These are phyloP conservation scores for Microdochium nivale DNA, from an alignment of 2,329 filamentous ascomycete genomes.

Conservation along the genomic window DNA sequence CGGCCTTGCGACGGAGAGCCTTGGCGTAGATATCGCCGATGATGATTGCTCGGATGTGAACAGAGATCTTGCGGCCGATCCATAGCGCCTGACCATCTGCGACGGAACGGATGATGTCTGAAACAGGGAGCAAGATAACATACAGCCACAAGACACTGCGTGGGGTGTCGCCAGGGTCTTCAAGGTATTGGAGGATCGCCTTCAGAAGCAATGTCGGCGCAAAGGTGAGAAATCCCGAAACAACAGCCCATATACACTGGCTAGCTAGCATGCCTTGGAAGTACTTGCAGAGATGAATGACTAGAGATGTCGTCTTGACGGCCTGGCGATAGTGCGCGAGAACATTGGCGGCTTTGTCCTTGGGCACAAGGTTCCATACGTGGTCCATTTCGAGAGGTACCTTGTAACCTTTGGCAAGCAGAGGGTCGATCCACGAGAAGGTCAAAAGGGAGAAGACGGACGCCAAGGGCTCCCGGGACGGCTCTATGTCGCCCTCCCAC, in stretches of 20 bases:
- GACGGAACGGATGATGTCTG: constrained; percentile 73
- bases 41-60: constrained; percentile 86
- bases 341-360: constrained; percentile 77
- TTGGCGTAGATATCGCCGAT: constrained; percentile 98
- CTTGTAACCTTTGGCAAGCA: constrained; percentile 84
- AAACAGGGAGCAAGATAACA: constrained; percentile 79
- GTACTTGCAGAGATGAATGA: constrained; percentile 73
- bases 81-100: constrained; percentile 81
- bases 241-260: constrained; percentile 72
- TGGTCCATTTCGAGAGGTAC: constrained; percentile 73
- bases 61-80: constrained; percentile 90
- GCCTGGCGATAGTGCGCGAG: constrained; percentile 76
- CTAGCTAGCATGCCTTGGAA: constrained; percentile 70
- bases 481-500: constrained; percentile 81
- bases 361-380: constrained; percentile 86
- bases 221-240: constrained; percentile 80
- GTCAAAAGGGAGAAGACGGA: constrained; percentile 83
- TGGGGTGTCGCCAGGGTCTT: constrained; percentile 67
- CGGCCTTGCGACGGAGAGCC: constrained; percentile 81
- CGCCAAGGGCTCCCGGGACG: constrained; percentile 77
- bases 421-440: constrained; percentile 83
- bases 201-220: constrained; percentile 85
- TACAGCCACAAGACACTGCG: constrained; percentile 91
- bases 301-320: constrained; percentile 71
- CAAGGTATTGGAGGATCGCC: constrained; percentile 89